A percentile compares a stretch with the other conserved stretches of the same genome.
Conservation (phyloP, 2,329 filamentous ascomycete species). For the Fusarium begoniae region DNA sequence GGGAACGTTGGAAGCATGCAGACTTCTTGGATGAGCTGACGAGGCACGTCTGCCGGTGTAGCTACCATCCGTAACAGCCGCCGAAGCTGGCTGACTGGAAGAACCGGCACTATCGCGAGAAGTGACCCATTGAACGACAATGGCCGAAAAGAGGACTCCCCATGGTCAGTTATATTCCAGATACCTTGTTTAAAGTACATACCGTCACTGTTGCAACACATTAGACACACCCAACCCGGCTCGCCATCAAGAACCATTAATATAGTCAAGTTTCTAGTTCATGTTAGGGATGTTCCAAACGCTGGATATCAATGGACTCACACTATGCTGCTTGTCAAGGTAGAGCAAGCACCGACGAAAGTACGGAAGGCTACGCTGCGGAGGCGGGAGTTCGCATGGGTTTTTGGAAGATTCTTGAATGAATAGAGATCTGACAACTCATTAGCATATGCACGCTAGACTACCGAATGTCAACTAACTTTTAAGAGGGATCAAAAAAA, state of each 20-base stretch:
- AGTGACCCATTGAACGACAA: constrained; percentile 71
- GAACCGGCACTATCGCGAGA: constrained; percentile 55
- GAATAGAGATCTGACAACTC: constrained; percentile 59
- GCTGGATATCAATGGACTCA: constrained; percentile 44
- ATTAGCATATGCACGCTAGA: not conserved
- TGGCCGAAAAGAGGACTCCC: constrained; percentile 66
- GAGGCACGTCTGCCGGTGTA: constrained; percentile 12
- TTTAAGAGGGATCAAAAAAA: constrained; percentile 70
- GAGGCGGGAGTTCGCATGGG: constrained; percentile 53
- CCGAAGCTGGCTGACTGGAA: constrained; percentile 33
- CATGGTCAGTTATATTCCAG: not conserved
- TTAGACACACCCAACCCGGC: constrained; percentile 71
- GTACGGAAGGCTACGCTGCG: constrained; percentile 65
- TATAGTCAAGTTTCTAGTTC: constrained; percentile 64
- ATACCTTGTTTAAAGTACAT: constrained; percentile 36
- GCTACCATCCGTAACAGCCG: constrained; percentile 18
- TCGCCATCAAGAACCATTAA: constrained; percentile 68
- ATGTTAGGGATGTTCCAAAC: constrained; percentile 1
- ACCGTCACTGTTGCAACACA: constrained; percentile 73
- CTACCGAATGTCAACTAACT: constrained; percentile 49
- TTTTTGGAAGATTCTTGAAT: constrained; percentile 58
- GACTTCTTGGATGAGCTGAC: not conserved
- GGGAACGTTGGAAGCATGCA: constrained; percentile 16
- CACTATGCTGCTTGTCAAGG: constrained; percentile 66
- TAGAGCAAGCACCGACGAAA: constrained; percentile 66